Base-by-base conservation (phyloP, 805 yeast species). In the Debaryomyces hansenii region DNA sequence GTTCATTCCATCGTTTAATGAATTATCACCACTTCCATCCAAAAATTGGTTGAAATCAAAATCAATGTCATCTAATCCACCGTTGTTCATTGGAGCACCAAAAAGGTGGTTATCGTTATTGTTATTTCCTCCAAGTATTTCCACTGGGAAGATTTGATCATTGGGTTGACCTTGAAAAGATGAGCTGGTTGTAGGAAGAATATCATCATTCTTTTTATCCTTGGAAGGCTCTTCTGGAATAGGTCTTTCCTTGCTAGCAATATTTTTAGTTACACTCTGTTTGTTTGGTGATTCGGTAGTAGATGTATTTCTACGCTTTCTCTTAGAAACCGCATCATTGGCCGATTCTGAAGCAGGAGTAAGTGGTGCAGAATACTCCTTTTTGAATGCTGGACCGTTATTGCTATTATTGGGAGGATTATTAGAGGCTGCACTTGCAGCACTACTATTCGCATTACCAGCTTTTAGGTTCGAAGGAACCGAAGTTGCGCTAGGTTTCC, bases 21-120 rank as follows among this genome's bases (percentile, higher is more conserved):
- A 55, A 7, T 50, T 55, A 37, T 65, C 70, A 11, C 62, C 69
- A 41, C 56, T 58, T 2, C 69, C 65, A 40, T 69, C 75, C 53
- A 73, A 63, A 49, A 72, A 69, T 59, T 59, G 69, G 49, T 69
- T 68, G 53, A 72, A 72, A 49, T 71, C 76, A 54, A 73, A 72
- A 49, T 71, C 77, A 31, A 72, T 69, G 43, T 72, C 77, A 38
- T 70, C 76, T 32, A 70, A 58, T n/a, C 66, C 63, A 8, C 62
- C 60, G 8, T 58, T 40, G 24, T 51, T 56, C 9, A 50, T 51
- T 16, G 41, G 37, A 29, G 56, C 37, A 16, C 54, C 55, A 44
- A 62, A 64, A 43, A 62, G 60, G n/a, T 49, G 49, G n/a, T 51
- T 57, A 8, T 57, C 57, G 21, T 51, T 50, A 14, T 49, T 55